Evolutionary conservation across 352 stramenopile species (phyloP).

Genomic region (Hyphochytrium catenoides): DNA sequence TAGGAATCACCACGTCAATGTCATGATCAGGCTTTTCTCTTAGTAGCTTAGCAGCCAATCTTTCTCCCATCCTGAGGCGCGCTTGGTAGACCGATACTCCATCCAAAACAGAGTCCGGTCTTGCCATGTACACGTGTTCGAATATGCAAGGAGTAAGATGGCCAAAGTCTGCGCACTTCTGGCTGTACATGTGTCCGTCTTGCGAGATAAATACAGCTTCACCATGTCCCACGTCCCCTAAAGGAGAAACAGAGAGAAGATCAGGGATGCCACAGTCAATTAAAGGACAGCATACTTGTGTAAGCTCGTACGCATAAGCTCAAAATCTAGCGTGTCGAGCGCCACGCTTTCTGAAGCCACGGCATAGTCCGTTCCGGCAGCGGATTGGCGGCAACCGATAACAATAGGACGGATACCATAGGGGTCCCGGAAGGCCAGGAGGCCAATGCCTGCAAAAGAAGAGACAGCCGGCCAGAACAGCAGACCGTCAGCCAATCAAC

Average conservation of each 20-base stretch:
- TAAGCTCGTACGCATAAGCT: slow-evolving; percentile 42
- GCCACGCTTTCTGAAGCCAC: slow-evolving; percentile 93
- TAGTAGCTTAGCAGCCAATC: slow-evolving; percentile 87
- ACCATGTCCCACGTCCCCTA: slow-evolving; percentile 73
- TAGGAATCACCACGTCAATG: slow-evolving; percentile 96
- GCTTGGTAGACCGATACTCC: slow-evolving; percentile 93
- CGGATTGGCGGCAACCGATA: slow-evolving; percentile 57
- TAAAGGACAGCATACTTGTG: not conserved
- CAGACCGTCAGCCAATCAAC: too few relatives aligned
- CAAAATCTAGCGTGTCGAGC: slow-evolving; percentile 92
- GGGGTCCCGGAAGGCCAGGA: slow-evolving; percentile 94
- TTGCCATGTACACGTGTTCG: slow-evolving; percentile 99
- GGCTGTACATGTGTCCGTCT: slow-evolving; percentile 51
- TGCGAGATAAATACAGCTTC: slow-evolving; percentile 88
- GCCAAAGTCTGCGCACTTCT: slow-evolving; percentile 37
- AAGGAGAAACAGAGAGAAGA: slow-evolving; percentile 1
- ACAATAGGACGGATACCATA: slow-evolving; percentile 91
- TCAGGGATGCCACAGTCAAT: not conserved
- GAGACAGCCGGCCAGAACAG: too few relatives aligned
- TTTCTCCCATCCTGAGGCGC: slow-evolving; percentile 91
- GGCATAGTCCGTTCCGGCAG: slow-evolving; percentile 57
- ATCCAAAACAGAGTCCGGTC: slow-evolving; percentile 96
- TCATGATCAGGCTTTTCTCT: slow-evolving; percentile 64
- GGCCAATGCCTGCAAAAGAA: too few relatives aligned
- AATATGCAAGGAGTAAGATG: slow-evolving; percentile 92